Evolutionary conservation across 1,139 yeast genomes (phyloP).

Genomic region (Candida sp.): DNA sequence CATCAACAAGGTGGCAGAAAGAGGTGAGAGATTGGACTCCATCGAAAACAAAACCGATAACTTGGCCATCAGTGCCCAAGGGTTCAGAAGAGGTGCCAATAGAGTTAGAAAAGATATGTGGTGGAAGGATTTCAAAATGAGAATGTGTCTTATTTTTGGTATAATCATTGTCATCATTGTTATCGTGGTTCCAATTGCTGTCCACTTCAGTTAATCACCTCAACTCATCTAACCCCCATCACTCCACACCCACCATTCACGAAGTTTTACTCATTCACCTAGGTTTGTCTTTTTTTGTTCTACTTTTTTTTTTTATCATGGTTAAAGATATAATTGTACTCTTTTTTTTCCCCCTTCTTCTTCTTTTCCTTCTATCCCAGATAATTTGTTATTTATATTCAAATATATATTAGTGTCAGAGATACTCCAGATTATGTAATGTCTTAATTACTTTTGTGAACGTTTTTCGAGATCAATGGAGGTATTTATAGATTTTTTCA

Average conservation of each 20-base stretch:
- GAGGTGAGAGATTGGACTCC: constrained; percentile 93
- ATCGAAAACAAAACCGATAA: constrained; percentile 95
- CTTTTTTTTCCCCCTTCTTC: background rate
- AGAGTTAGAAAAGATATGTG: constrained; percentile 99
- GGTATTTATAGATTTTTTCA: background rate
- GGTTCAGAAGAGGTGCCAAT: constrained; percentile 97
- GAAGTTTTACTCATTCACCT: background rate
- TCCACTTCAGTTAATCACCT: constrained; percentile 63
- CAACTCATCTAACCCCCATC: background rate
- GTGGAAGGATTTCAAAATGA: constrained; percentile 99
- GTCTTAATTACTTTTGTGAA: background rate
- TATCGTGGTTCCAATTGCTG: constrained; percentile 93
- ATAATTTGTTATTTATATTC: background rate
- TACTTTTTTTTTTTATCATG: background rate
- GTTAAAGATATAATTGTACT: background rate
- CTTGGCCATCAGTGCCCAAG: constrained; percentile 92
- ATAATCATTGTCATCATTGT: constrained; percentile 82
- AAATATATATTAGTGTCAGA: background rate
- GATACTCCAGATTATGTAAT: background rate
- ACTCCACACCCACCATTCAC: background rate
- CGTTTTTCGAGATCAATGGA: background rate
- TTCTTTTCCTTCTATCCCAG: background rate
- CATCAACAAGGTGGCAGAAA: constrained; percentile 92
- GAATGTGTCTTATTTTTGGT: constrained; percentile 86
- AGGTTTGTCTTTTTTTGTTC: background rate